Conservation (phyloP, 2,329 filamentous ascomycete species). For the Colletotrichum magnum region DNA sequence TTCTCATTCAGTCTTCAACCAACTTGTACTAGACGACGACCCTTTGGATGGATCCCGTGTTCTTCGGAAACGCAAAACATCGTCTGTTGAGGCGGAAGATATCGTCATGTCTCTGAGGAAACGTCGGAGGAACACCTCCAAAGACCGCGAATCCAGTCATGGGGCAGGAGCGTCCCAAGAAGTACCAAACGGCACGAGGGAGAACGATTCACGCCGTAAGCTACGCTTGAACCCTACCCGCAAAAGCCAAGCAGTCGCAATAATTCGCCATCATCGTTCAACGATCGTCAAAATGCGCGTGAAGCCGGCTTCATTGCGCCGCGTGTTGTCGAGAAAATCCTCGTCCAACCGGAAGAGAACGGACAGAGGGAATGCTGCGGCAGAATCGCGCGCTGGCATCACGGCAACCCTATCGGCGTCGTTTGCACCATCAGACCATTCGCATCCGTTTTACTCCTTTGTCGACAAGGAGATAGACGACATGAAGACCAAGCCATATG, state of each 20-base stretch:
- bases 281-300: conserved; percentile 72
- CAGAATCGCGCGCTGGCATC: conserved; percentile 45
- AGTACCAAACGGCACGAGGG: conserved; percentile 46
- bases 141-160: conserved; percentile 54
- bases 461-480: conserved; percentile 92
- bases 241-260: conserved; percentile 55
- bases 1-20: conserved; percentile 84
- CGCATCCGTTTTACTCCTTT: conserved; percentile 88
- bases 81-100: conserved; percentile 76
- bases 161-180: conserved; percentile 52
- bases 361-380: conserved; percentile 50
- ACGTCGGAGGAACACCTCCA: conserved; percentile 63
- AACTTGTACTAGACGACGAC: conserved; percentile 79
- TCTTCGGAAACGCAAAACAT: conserved; percentile 87
- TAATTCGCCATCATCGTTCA: conserved; percentile 45
- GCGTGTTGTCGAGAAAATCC: conserved; percentile 71
- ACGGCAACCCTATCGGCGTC: conserved; percentile 42
- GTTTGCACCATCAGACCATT: conserved; percentile 65
- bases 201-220: conserved; percentile 66
- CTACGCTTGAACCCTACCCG: conserved; percentile 67
- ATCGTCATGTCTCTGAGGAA: conserved; percentile 66
- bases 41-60: conserved; percentile 82
- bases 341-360: conserved; percentile 65
- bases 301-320: conserved; percentile 70
- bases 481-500: conserved; percentile 92